phyloP scores from a whole-genome alignment of 1,139 yeast genomes.

The Geotrichum reessii region DNA sequence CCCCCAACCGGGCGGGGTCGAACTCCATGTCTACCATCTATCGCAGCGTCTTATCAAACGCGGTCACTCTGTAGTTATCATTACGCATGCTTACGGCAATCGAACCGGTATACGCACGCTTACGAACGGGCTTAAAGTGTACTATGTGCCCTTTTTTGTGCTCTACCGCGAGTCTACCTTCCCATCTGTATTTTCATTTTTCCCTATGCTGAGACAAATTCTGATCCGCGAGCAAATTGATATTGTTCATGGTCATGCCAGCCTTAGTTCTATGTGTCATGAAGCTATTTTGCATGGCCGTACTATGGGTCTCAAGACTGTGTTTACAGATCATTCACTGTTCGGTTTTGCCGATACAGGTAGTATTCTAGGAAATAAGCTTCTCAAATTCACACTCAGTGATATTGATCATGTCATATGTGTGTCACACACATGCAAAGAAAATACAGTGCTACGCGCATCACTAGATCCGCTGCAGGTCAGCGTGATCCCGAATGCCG shows the following conservation, averaged over 20 bases:
- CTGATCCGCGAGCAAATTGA: conserved; percentile 79
- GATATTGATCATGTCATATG: conserved; percentile 91
- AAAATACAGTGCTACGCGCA: conserved; percentile 86
- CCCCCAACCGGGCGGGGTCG: conserved; percentile 98
- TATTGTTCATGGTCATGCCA: conserved; percentile 93
- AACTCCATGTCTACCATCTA: conserved; percentile 84
- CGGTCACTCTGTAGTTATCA: conserved; percentile 87
- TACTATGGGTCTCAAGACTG: conserved; percentile 87
- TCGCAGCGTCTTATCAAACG: conserved; percentile 70
- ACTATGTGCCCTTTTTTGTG: conserved; percentile 78
- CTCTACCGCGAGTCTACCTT: conserved; percentile 76
- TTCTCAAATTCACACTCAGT: conserved; percentile 73
- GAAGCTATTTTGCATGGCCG: conserved; percentile 88
- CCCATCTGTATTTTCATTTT: conserved; percentile 84
- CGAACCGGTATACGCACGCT: conserved; percentile 75
- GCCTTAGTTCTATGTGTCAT: conserved; percentile 77
- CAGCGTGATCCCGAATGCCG: conserved; percentile 95
- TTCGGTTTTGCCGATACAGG: conserved; percentile 90
- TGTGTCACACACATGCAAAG: conserved; percentile 95
- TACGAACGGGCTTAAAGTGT: conserved; percentile 88
- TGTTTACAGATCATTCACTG: conserved; percentile 91
- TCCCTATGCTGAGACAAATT: conserved; percentile 80
- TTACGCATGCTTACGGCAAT: conserved; percentile 83
- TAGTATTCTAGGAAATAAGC: conserved; percentile 79
- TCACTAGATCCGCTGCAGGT: conserved; percentile 71